These are phyloP conservation scores for Adiantum capillusveneris DNA, from an alignment of 75 land plant species.

Conservation along the genomic window DNA sequence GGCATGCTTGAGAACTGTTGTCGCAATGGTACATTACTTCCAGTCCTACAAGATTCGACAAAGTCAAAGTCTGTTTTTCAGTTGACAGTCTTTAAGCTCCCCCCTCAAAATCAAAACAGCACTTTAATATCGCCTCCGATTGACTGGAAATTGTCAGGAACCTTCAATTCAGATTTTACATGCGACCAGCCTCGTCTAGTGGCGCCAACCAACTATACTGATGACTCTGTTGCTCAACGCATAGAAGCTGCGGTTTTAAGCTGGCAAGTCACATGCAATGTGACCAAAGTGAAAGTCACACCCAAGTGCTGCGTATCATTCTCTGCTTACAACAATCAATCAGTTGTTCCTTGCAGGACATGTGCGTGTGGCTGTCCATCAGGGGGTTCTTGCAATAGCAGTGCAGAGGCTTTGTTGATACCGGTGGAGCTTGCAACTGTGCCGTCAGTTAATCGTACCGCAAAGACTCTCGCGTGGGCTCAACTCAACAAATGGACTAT, in stretches of 20 bases:
- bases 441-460: constrained; percentile 61
- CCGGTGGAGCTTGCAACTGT: constrained; percentile 59
- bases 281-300: constrained; percentile 24
- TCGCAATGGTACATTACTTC: constrained; percentile 70
- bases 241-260: constrained; percentile 43
- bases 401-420: constrained; percentile 46
- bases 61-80: constrained; percentile 61
- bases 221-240: constrained; percentile 48
- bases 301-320: constrained; percentile 84
- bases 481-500: constrained; percentile 32
- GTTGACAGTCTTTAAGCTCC: constrained; percentile 64
- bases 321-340: constrained; percentile 76
- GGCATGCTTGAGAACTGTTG: constrained; percentile 69
- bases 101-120: constrained; percentile 53
- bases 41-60: constrained; percentile 44
- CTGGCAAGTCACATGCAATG: constrained; percentile 86
- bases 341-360: constrained; percentile 69
- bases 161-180: constrained; percentile 42
- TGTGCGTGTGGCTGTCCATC: constrained; percentile 75
- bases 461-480: constrained; percentile 56
- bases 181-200: constrained; percentile 69
- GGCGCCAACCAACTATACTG: constrained; percentile 54
- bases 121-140: constrained; percentile 54
- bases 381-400: constrained; percentile 31
- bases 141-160: constrained; percentile 53